phyloP scores from a whole-genome alignment of 1,139 yeast genomes.

The Geotrichum australiense region DNA sequence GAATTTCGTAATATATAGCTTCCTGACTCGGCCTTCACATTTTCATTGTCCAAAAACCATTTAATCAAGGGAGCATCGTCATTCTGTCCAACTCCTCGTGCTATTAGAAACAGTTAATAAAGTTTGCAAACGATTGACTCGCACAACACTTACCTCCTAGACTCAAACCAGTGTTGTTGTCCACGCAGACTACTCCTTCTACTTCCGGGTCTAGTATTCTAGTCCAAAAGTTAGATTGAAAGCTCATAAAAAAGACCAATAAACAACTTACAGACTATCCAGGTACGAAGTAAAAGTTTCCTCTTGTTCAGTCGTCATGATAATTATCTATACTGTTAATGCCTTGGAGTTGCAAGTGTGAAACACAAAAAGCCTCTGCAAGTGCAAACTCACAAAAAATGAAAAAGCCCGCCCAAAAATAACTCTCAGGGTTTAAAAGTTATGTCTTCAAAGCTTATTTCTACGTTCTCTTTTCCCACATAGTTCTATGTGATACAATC shows the following conservation, averaged over 20 bases:
- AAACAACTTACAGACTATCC: slow-evolving; percentile 23
- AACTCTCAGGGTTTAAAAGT: no score
- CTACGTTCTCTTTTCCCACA: no score
- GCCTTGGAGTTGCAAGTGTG: no score
- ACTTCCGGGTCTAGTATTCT: slow-evolving; percentile 24
- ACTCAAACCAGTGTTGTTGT: slow-evolving; percentile 25
- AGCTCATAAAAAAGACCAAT: slow-evolving; percentile 1
- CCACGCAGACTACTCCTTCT: slow-evolving; percentile 26
- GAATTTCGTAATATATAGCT: neutral
- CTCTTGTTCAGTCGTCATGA: slow-evolving; percentile 7
- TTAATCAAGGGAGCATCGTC: slow-evolving; percentile 27
- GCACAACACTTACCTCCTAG: slow-evolving; percentile 22
- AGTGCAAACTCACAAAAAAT: no score
- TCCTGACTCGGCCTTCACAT: slow-evolving; percentile 8
- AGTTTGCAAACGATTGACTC: neutral
- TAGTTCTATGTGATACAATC: no score
- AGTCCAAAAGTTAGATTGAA: slow-evolving; percentile 4
- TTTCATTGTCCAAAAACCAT: slow-evolving; percentile 14
- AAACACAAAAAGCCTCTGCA: no score
- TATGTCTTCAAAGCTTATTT: no score
- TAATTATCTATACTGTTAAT: no score
- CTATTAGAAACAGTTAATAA: slow-evolving; percentile 9
- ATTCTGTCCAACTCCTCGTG: slow-evolving; percentile 27
- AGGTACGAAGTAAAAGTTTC: slow-evolving; percentile 24
- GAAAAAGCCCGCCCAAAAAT: no score